These are phyloP conservation scores for Begonia fuchsioides DNA, from an alignment of 306 rosid genomes.

Conservation along the genomic window DNA sequence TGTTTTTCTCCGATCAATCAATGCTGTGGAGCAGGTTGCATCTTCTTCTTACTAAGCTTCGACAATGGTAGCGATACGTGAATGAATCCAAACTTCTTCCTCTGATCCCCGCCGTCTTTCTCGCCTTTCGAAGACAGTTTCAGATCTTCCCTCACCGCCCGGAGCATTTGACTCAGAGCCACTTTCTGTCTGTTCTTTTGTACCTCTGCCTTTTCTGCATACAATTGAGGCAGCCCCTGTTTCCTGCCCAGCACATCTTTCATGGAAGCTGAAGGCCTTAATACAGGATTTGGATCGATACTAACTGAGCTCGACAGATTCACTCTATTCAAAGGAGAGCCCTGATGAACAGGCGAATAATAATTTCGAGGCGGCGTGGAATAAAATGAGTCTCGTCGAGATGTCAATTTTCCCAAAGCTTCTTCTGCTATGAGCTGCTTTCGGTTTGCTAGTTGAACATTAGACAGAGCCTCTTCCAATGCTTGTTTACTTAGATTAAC, in stretches of 20 bases:
- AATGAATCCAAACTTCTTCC: slow-evolving; percentile 85
- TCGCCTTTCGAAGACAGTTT: slow-evolving; percentile 36
- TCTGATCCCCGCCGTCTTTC: slow-evolving; percentile 35
- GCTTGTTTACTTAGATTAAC: slow-evolving; percentile 55
- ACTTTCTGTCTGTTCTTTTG: slow-evolving; percentile 44
- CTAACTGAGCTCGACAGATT: slow-evolving; percentile 14
- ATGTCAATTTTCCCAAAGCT: slow-evolving; percentile 56
- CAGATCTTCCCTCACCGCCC: slow-evolving; percentile 53
- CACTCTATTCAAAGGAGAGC: slow-evolving; percentile 19
- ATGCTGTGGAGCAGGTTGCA: slow-evolving; percentile 7
- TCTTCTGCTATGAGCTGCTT: slow-evolving; percentile 68
- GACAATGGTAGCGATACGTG: slow-evolving; percentile 54
- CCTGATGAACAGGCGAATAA: slow-evolving; percentile 21
- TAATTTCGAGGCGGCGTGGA: slow-evolving; percentile 23
- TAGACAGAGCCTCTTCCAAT: slow-evolving; percentile 63
- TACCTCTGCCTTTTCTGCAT: slow-evolving; percentile 21
- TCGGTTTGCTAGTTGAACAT: slow-evolving; percentile 55
- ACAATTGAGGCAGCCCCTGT: slow-evolving; percentile 41
- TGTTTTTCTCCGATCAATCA: not conserved
- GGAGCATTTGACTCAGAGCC: slow-evolving; percentile 92
- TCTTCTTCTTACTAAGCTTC: slow-evolving; percentile 50
- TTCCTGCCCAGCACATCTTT: slow-evolving; percentile 75
- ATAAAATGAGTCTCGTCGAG: slow-evolving; percentile 23
- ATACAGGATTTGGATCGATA: slow-evolving; percentile 29
- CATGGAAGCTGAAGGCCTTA: slow-evolving; percentile 60